These are phyloP conservation scores for Aspergillus ustus DNA, from an alignment of 2,329 filamentous ascomycete genomes.

Conservation along the genomic window DNA sequence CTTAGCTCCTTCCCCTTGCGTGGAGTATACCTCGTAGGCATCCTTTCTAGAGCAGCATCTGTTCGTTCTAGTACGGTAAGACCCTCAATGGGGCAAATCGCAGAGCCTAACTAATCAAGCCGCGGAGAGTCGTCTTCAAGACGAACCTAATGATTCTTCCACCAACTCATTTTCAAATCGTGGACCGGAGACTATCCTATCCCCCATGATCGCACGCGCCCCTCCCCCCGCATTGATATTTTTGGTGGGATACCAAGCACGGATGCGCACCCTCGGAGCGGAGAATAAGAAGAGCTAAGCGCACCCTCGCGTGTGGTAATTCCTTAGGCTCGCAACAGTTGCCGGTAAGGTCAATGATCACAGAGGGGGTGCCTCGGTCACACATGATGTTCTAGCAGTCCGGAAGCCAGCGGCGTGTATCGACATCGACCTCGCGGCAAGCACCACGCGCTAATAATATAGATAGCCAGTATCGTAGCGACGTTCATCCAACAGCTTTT, in stretches of 20 bases:
- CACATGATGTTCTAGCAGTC: conserved; percentile 26
- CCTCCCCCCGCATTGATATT: conserved; percentile 11
- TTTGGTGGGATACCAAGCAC: background rate
- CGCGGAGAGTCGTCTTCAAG: background rate
- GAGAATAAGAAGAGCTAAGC: background rate
- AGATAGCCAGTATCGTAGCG: background rate
- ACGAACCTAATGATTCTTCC: background rate
- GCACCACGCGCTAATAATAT: background rate
- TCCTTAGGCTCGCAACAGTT: conserved; percentile 17
- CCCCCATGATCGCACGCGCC: background rate
- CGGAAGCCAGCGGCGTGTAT: conserved; percentile 8
- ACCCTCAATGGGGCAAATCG: background rate
- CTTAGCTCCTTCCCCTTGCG: conserved; percentile 9
- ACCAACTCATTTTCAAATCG: background rate
- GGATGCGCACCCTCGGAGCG: conserved; percentile 2
- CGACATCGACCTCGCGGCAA: background rate
- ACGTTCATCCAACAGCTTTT: background rate
- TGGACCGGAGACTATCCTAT: background rate
- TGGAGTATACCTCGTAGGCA: background rate
- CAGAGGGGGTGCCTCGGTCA: conserved; percentile 30
- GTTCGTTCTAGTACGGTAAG: background rate
- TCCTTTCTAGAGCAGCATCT: background rate
- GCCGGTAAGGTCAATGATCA: conserved; percentile 19
- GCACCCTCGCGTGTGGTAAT: conserved; percentile 5
- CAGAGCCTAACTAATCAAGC: background rate